A percentile compares a stretch with the other conserved stretches of the same genome.
phyloP scores from a whole-genome alignment of 495 filamentous ascomycete species.

The Zalerion maritima region DNA sequence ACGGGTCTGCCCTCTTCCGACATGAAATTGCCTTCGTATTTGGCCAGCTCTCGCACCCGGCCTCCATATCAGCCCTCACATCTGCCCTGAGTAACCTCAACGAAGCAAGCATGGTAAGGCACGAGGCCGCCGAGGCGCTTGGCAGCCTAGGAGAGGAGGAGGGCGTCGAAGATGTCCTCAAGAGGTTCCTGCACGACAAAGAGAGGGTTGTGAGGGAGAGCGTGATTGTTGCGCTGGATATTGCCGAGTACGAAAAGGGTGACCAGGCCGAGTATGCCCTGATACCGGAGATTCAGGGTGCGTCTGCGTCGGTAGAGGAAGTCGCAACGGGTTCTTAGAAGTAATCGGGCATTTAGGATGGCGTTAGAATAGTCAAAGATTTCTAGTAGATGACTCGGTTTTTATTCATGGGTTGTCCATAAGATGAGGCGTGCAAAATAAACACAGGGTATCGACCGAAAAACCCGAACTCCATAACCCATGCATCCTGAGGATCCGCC shows the following conservation, averaged over 20 bases:
- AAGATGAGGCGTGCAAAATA: background rate
- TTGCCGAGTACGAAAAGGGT: conserved; percentile 93
- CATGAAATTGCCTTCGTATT: conserved; percentile 99
- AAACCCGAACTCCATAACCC: background rate
- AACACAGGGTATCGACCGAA: conserved; percentile 2
- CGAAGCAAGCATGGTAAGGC: conserved; percentile 90
- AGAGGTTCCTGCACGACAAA: conserved; percentile 71
- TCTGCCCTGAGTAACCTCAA: conserved; percentile 59
- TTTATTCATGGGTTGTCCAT: too few species aligned
- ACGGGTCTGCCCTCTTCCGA: conserved; percentile 85
- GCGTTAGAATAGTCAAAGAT: conserved; percentile 5
- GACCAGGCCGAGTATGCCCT: conserved; percentile 82
- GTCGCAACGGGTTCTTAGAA: conserved; percentile 7
- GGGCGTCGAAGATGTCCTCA: conserved; percentile 75
- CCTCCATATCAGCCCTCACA: conserved; percentile 82
- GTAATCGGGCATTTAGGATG: conserved; percentile 8
- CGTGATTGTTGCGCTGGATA: conserved; percentile 87
- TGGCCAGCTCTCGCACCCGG: conserved; percentile 86
- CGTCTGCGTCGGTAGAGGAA: conserved; percentile 13
- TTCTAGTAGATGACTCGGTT: too few species aligned
- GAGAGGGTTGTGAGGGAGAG: conserved; percentile 92
- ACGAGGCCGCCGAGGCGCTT: conserved; percentile 96
- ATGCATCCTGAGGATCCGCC: conserved; percentile 5
- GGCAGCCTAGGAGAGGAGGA: conserved; percentile 88
- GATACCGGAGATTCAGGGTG: conserved; percentile 44